Conservation (phyloP, 2,329 filamentous ascomycete genomes). For the Colletotrichum abscissum region DNA sequence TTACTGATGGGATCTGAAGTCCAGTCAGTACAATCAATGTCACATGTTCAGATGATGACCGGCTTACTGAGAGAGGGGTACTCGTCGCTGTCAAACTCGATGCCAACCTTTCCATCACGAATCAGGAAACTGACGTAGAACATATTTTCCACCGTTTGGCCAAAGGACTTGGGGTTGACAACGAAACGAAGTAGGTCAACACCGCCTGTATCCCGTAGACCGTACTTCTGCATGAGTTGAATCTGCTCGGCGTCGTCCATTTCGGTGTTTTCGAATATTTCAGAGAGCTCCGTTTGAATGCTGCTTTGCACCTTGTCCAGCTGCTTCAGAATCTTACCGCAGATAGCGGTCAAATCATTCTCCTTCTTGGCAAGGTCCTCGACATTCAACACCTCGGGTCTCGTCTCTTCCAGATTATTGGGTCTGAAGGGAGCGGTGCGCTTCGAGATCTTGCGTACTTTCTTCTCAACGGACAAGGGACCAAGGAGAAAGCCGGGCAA, state of each 20-base stretch:
- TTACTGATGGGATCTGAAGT: constrained; percentile 48
- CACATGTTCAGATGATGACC: constrained; percentile 19
- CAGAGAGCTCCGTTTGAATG: constrained; percentile 57
- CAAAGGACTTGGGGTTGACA: constrained; percentile 89
- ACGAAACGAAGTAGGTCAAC: constrained; percentile 88
- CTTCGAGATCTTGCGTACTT: constrained; percentile 76
- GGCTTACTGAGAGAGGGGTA: constrained; percentile 84
- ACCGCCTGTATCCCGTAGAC: constrained; percentile 75
- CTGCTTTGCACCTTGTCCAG: constrained; percentile 63
- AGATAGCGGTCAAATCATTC: constrained; percentile 82
- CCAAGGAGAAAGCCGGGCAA: constrained; percentile 88
- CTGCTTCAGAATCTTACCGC: constrained; percentile 76
- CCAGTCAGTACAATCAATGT: constrained; percentile 34
- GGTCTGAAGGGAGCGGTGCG: constrained; percentile 77
- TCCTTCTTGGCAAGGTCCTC: constrained; percentile 82
- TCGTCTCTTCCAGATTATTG: constrained; percentile 75
- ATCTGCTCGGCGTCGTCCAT: constrained; percentile 57
- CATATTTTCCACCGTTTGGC: constrained; percentile 94
- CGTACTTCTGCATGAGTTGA: constrained; percentile 71
- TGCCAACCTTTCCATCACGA: constrained; percentile 81
- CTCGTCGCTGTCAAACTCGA: constrained; percentile 78
- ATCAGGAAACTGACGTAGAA: constrained; percentile 98
- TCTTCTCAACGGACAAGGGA: constrained; percentile 89
- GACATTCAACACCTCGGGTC: constrained; percentile 81
- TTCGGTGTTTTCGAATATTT: constrained; percentile 51